Conservation (phyloP, 768 basidiomycete genomes). For the Gyrodon lividus region DNA sequence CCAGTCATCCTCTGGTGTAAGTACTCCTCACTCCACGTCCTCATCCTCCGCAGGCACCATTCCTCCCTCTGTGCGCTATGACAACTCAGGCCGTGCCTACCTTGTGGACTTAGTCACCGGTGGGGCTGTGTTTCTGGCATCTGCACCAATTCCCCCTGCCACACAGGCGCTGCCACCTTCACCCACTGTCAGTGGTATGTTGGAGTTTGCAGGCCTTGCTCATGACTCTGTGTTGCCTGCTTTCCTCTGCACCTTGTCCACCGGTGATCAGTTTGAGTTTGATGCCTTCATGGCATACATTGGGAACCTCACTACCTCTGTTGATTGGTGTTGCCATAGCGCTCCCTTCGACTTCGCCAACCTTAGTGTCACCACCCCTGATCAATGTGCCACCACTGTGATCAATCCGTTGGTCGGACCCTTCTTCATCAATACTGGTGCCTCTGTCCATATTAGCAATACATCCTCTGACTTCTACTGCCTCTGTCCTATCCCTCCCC, state of each 20-base stretch:
- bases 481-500: slow-evolving; percentile 20
- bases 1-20: background rate
- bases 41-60: background rate
- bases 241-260: background rate
- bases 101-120: background rate
- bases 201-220: background rate
- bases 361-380: background rate
- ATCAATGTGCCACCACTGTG: background rate
- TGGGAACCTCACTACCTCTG: too few species aligned
- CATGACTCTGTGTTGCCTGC: background rate
- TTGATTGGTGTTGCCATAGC: too few species aligned
- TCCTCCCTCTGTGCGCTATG: background rate
- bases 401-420: background rate
- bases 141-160: background rate
- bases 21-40: background rate
- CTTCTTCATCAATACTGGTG: slow-evolving; percentile 29
- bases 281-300: too few species aligned
- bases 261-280: too few species aligned
- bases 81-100: background rate
- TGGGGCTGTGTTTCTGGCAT: background rate
- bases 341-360: too few species aligned
- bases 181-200: background rate
- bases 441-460: slow-evolving; percentile 25
- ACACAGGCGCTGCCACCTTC: background rate
- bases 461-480: slow-evolving; percentile 23